Conservation (phyloP, 305 asterid genomes). For the Fraxinus paxiana region DNA sequence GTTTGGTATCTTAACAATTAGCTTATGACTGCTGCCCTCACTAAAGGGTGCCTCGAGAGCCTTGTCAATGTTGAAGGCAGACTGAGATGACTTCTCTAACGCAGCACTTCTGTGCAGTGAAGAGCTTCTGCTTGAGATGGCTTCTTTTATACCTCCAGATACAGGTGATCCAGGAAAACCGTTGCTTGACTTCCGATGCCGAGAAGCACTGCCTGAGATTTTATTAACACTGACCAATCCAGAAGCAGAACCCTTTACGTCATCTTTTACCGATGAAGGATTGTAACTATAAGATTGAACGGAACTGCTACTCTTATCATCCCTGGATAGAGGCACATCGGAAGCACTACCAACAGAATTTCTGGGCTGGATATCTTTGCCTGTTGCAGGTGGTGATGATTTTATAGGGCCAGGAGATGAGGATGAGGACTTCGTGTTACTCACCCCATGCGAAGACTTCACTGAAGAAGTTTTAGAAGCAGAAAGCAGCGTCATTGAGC, state of each 20-base stretch:
- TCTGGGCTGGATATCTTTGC: constrained; percentile 47
- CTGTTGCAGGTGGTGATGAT: constrained; percentile 41
- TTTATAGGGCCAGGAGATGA: constrained; percentile 47
- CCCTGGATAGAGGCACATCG: constrained; percentile 44
- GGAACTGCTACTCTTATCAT: constrained; percentile 52
- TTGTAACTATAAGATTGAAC: constrained; percentile 43
- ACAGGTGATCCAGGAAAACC: constrained; percentile 32
- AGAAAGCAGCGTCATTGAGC: constrained; percentile 42
- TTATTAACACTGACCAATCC: constrained; percentile 36
- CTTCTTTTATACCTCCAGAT: constrained; percentile 49
- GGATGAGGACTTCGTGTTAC: constrained; percentile 38
- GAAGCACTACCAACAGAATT: constrained; percentile 31
- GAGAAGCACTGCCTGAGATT: constrained; percentile 36
- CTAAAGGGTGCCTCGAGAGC: constrained; percentile 32
- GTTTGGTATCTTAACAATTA: constrained; percentile 58
- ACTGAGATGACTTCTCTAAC: constrained; percentile 42
- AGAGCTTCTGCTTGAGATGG: constrained; percentile 35
- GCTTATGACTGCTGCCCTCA: constrained; percentile 47
- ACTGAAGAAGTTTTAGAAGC: constrained; percentile 36
- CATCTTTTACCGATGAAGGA: constrained; percentile 42
- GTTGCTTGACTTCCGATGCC: constrained; percentile 31
- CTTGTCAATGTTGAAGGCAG: constrained; percentile 36
- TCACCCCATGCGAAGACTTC: constrained; percentile 46
- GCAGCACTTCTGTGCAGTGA: constrained; percentile 33
- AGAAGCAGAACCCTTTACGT: constrained; percentile 38